These are phyloP conservation scores for Jatropha multifida DNA, from an alignment of 441 rosid genomes.

Conservation along the genomic window DNA sequence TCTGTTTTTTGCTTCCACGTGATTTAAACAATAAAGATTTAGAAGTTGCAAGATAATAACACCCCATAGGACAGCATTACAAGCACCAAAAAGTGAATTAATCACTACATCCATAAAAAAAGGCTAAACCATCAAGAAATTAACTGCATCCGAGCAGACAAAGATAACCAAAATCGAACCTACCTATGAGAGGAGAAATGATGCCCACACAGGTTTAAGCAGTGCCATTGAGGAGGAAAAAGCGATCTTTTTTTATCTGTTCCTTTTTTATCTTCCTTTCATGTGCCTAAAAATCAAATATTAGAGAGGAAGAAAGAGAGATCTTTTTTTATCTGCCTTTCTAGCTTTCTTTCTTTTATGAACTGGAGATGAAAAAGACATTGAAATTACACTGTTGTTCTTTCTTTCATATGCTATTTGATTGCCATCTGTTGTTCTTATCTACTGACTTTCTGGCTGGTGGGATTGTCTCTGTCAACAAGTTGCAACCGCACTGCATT, in stretches of 20 bases:
- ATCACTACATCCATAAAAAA: background rate
- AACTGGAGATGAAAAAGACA: background rate
- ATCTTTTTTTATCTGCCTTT: too few relatives aligned
- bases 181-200: slow-evolving; percentile 6
- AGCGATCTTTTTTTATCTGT: too few relatives aligned
- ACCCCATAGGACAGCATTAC: background rate
- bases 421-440: slow-evolving; percentile 1
- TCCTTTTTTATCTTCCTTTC: too few relatives aligned
- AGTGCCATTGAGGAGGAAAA: background rate
- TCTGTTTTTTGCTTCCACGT: background rate
- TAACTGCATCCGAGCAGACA: background rate
- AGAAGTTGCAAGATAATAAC: background rate
- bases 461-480: background rate
- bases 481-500: background rate
- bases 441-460: background rate
- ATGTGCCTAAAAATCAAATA: too few relatives aligned
- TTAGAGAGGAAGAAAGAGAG: too few relatives aligned
- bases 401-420: background rate
- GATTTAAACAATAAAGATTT: background rate
- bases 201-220: slow-evolving; percentile 5
- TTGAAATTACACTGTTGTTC: background rate
- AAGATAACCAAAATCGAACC: background rate
- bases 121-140: background rate
- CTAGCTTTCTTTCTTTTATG: too few relatives aligned
- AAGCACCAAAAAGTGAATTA: background rate